These are phyloP conservation scores for Hanseniaspora vineae DNA, from an alignment of 805 yeast genomes.

Conservation along the genomic window DNA sequence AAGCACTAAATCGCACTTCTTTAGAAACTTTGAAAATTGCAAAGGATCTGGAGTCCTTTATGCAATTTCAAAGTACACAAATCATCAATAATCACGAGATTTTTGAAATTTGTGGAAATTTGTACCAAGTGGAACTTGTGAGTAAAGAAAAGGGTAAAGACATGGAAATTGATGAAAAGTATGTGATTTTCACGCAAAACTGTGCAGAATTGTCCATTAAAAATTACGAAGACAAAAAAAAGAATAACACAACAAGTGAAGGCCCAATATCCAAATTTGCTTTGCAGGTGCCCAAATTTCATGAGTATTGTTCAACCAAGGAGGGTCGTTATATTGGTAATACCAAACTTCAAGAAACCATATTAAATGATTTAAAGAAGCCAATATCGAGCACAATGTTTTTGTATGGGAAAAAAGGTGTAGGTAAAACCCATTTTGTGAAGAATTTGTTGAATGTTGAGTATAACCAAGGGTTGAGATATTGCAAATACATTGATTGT, in stretches of 20 bases:
- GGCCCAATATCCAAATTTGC: no score
- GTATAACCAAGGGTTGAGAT: slow-evolving; percentile 13
- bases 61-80: slow-evolving; percentile 1
- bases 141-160: no score
- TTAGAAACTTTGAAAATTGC: background rate
- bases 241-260: no score
- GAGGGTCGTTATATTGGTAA: slow-evolving; percentile 5
- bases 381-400: slow-evolving; percentile 47
- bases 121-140: no score
- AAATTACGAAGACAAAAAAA: no score
- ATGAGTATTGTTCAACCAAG: no score
- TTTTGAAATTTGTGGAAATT: background rate
- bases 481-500: slow-evolving; percentile 38
- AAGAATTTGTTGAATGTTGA: slow-evolving; percentile 30
- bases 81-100: slow-evolving; percentile 15
- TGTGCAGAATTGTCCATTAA: no score
- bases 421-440: slow-evolving; percentile 61
- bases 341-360: slow-evolving; percentile 15
- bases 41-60: background rate
- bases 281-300: no score
- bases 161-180: no score
- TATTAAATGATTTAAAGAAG: slow-evolving; percentile 39
- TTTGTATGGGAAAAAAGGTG: slow-evolving; percentile 63
- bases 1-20: background rate
- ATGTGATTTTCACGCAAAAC: no score